phyloP scores from a whole-genome alignment of 2,329 filamentous ascomycete genomes.

The Dactylellina cionopaga region DNA sequence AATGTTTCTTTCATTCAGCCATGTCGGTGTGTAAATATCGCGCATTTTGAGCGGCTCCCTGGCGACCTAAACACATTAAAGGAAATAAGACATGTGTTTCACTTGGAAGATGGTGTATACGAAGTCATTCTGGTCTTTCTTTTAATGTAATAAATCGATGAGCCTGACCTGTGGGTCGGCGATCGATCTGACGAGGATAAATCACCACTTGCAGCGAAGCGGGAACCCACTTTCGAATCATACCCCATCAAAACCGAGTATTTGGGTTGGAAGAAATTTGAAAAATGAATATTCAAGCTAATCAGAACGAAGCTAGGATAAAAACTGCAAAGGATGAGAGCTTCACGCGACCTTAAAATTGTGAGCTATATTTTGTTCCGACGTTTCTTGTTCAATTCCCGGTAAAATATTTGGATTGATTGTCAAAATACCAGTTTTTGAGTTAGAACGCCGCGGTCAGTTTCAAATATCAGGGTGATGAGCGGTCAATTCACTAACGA shows the following conservation, averaged over 20 bases:
- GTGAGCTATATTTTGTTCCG: constrained; percentile 9
- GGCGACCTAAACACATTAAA: neutral
- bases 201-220: neutral
- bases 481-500: neutral
- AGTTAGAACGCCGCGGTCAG: neutral
- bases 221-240: neutral
- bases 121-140: neutral
- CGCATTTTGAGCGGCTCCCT: too few species aligned
- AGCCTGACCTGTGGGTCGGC: neutral
- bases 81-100: constrained; percentile 32
- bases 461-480: neutral
- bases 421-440: too few species aligned
- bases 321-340: neutral
- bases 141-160: neutral
- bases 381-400: neutral
- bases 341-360: neutral
- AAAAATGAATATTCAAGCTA: neutral
- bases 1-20: neutral
- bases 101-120: constrained; percentile 3
- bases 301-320: neutral
- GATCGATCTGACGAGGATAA: constrained; percentile 30
- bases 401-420: neutral
- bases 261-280: neutral
- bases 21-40: too few species aligned
- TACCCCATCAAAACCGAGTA: neutral